Percentiles rank a stretch among this genome's conserved stretches.
These are phyloP conservation scores for Cairneyella variabilis DNA, from an alignment of 495 filamentous ascomycete genomes.

Conservation along the genomic window DNA sequence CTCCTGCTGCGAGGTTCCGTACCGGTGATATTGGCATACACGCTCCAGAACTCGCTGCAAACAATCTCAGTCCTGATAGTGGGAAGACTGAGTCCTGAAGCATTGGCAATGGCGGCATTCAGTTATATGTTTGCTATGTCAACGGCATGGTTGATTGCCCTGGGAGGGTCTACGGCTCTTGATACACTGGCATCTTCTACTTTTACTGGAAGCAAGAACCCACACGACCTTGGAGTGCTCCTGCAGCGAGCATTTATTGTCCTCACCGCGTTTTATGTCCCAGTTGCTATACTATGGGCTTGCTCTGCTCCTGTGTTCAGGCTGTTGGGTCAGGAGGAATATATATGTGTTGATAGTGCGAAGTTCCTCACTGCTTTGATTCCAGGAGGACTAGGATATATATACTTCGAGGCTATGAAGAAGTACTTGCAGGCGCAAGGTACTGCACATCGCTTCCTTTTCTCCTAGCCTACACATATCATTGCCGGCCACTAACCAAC, in stretches of 20 bases:
- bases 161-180: slow-evolving; percentile 89
- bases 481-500: no score
- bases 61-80: slow-evolving; percentile 82
- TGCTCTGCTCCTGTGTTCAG: slow-evolving; percentile 75
- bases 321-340: slow-evolving; percentile 72
- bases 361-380: slow-evolving; percentile 74
- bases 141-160: slow-evolving; percentile 83
- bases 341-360: slow-evolving; percentile 71
- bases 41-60: slow-evolving; percentile 84
- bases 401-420: slow-evolving; percentile 90
- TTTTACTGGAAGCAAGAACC: slow-evolving; percentile 83
- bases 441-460: slow-evolving; percentile 32
- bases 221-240: slow-evolving; percentile 76
- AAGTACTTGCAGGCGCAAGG: slow-evolving; percentile 91
- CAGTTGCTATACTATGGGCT: slow-evolving; percentile 72
- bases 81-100: slow-evolving; percentile 75
- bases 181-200: slow-evolving; percentile 83
- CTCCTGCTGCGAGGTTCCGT: slow-evolving; percentile 64
- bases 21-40: slow-evolving; percentile 86
- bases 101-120: slow-evolving; percentile 81
- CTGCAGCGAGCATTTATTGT: slow-evolving; percentile 78
- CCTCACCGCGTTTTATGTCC: slow-evolving; percentile 69
- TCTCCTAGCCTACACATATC: not conserved
- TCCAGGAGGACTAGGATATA: slow-evolving; percentile 83
- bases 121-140: slow-evolving; percentile 94